Base-by-base conservation (phyloP, 2,329 filamentous ascomycete species). In the Fusarium lyarnte region DNA sequence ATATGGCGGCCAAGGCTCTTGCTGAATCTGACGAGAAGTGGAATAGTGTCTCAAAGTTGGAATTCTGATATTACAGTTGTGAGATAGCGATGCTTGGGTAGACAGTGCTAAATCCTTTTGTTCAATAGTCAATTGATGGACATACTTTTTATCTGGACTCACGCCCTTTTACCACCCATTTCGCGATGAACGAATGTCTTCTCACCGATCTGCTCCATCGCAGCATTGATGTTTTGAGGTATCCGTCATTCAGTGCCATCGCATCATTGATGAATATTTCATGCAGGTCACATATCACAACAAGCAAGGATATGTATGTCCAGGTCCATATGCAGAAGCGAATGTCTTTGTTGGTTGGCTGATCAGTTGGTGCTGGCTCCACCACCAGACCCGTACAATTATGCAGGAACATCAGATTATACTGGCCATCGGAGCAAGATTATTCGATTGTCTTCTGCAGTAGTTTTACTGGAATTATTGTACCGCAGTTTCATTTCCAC, bases 1-100 rank as follows among this genome's bases (percentile, higher is more conserved):
- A 71, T 10, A 58, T 58, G 21, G 75, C 63, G 3, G 66, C 70
- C 0, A 61, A 76, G 29, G 54, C 62, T 2, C 69, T 81, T 36
- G 76, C 77, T 35, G 73, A 71, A 1, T 79, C 78, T 16, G 79
- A 81, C 31, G 71, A 77, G 53, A 80, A 79, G 58, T 82, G 80
- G 80, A 25, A 60, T 4, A 55, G 66, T 7, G 29, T 75, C 6
- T 72, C 72, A 0, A 73, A 47, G n/a, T 6, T 71, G 10, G 45
- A 73, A 1, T 38, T 73, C 2, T 73, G 16, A 49, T 9, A 2
- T 13, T 2, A 5, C 8, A 13, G 21, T 33, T 19, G 0, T 31
- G 11, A 19, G 5, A 17, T 7, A 5, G 3, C 16, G 2, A 23
- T 49, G 3, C 3, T 23, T 31, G 14, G 5, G 5, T 2, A 31